Conservation (phyloP, 1,284 basidiomycete genomes). For the Tremellales sp. region DNA sequence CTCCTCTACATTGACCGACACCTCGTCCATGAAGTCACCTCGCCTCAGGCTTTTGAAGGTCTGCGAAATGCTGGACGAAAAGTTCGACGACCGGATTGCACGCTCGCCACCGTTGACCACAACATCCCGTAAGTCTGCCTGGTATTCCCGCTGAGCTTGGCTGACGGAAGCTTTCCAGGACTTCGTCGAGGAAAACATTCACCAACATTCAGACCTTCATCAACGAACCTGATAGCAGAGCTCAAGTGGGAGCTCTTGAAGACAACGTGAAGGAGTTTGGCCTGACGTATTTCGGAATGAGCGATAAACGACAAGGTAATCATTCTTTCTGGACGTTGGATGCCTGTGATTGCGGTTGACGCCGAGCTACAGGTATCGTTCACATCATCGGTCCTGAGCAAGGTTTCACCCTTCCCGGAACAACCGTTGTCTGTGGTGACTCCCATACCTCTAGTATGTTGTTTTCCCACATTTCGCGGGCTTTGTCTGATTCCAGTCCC, state of each 20-base stretch:
- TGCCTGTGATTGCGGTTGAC: neutral
- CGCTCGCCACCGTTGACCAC: constrained; percentile 91
- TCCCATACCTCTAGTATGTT: constrained; percentile 67
- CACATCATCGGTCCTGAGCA: constrained; percentile 96
- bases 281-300: constrained; percentile 91
- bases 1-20: constrained; percentile 95
- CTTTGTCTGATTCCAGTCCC: constrained; percentile 1
- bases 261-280: constrained; percentile 95
- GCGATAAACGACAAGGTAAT: constrained; percentile 79
- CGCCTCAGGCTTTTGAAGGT: constrained; percentile 94
- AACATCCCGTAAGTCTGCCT: constrained; percentile 76
- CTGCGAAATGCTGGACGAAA: constrained; percentile 76
- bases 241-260: constrained; percentile 86
- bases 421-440: constrained; percentile 93
- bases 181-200: constrained; percentile 79
- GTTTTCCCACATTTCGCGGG: neutral
- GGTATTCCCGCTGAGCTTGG: neutral
- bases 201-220: constrained; percentile 74
- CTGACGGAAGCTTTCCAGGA: constrained; percentile 53
- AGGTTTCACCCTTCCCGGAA: constrained; percentile 92
- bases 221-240: constrained; percentile 80
- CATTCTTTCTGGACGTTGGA: neutral
- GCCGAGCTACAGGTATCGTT: constrained; percentile 66
- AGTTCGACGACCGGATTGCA: constrained; percentile 88
- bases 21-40: constrained; percentile 92